These are phyloP conservation scores for Teunomyces cretensis DNA, from an alignment of 805 yeast species.

Conservation along the genomic window DNA sequence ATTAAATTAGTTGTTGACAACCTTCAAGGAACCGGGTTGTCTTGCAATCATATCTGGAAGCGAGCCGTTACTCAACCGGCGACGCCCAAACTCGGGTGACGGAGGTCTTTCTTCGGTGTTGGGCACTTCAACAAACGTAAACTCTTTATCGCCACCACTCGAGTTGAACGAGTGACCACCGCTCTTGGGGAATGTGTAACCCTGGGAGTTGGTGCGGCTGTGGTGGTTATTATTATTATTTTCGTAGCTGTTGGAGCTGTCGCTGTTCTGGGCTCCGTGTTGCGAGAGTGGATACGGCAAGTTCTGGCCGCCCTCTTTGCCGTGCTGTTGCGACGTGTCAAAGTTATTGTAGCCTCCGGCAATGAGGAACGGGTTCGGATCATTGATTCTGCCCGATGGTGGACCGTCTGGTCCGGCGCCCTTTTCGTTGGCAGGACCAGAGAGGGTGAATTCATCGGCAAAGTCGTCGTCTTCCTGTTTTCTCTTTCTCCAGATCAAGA, in stretches of 20 bases:
- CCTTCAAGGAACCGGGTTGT: conserved; percentile 48
- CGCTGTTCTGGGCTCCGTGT: background rate
- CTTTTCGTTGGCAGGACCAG: conserved; percentile 25
- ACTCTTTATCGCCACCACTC: conserved; percentile 10
- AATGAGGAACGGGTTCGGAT: conserved; percentile 24
- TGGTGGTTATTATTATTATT: conserved; percentile 9
- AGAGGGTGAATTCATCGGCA: conserved; percentile 34
- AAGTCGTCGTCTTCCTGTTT: conserved; percentile 17
- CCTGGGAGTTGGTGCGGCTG: conserved; percentile 12
- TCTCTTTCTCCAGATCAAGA: conserved; percentile 15
- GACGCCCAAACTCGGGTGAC: conserved; percentile 39
- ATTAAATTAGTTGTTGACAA: conserved; percentile 37
- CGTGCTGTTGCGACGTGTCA: conserved; percentile 10
- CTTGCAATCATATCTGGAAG: conserved; percentile 50
- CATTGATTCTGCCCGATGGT: conserved; percentile 5
- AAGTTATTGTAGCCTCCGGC: conserved; percentile 19
- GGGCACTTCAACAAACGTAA: conserved; percentile 5
- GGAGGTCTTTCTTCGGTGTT: conserved; percentile 6
- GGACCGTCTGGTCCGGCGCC: conserved; percentile 5
- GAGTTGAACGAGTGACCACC: conserved; percentile 7
- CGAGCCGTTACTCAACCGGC: conserved; percentile 55
- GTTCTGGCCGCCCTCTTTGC: background rate
- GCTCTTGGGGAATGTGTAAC: conserved; percentile 1
- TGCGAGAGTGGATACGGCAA: conserved; percentile 1
- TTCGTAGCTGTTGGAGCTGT: background rate